Evolutionary conservation across 2,329 filamentous ascomycete genomes (phyloP), one percentile per base, ranked within the genome.

Genomic region (Thermoascus crustaceus): DNA sequence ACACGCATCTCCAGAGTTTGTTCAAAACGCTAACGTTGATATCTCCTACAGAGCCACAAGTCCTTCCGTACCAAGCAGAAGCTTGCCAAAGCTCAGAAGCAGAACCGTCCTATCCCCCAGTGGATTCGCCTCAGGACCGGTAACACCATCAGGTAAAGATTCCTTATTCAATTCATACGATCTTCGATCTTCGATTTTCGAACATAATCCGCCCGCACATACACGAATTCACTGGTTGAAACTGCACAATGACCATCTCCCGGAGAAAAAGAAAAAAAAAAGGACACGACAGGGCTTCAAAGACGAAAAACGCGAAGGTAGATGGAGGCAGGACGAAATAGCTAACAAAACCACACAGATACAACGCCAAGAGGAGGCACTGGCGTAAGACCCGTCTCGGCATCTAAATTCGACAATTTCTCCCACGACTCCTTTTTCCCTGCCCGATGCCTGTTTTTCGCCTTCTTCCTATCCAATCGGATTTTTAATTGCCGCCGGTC

Each of bases 41-140:
- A 11, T 25, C 22, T 29, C 26, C 10, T 30, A 66, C 69, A 96
- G 89, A 89, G 83, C 82, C 87, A 98, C 78, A 98, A 98, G 83
- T 85, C 88, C 68, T 98, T 98, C 87, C 85, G 88, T 71, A 95
- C 88, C 74, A 98, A 98, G 88, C 84, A 93, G 74, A 98, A 98
- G 91, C 87, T 98, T 76, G 91, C 91, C 68, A 95, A 89, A 80
- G 91, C 91, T 68, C 89, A 96, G 80, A 96, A 94, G 82, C 89
- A 96, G 79, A 98, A 98, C 83, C 84, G 91, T 69, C 91, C 91
- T 60, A 95, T 98, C 69, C 91, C 91, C 54, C 91, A 98, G 79
- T 98, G 91, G 91, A 96, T 98, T 69, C 84, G 91, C 68, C 81
- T 98, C 65, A 83, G 89, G 70, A 96, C 91, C 62, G 83, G 81